A percentile compares a stretch with the other conserved stretches of the same genome.
Conservation (phyloP, 257 asterid species). For the Craterostigma plantagineum region DNA sequence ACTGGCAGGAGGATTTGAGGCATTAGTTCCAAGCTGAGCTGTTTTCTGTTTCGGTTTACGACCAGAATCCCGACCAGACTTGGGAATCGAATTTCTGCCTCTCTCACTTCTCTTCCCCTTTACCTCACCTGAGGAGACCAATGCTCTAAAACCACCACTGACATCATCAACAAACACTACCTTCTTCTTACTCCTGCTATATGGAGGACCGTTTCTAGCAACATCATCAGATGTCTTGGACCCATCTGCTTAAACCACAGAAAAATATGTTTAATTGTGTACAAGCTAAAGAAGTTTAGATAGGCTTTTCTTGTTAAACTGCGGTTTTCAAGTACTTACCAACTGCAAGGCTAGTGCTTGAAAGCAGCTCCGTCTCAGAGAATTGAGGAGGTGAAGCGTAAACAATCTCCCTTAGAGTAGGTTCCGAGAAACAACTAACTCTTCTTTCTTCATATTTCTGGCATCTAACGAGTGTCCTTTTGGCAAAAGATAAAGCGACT, state of each 20-base stretch:
- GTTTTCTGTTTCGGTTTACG: conserved; percentile 85
- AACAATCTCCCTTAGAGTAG: conserved; percentile 47
- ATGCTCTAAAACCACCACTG: conserved; percentile 32
- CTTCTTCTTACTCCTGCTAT: conserved; percentile 71
- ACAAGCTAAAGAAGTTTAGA: no score
- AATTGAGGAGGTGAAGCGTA: conserved; percentile 57
- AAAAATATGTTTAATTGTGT: neutral
- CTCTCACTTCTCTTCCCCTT: conserved; percentile 84
- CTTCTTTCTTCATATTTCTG: conserved; percentile 58
- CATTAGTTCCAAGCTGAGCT: conserved; percentile 69
- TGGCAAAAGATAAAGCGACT: conserved; percentile 62
- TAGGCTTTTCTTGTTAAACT: neutral
- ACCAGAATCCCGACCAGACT: conserved; percentile 46
- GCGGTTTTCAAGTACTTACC: conserved; percentile 14
- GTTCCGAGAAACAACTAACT: conserved; percentile 67
- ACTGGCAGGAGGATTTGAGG: no score
- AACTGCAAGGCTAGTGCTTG: conserved; percentile 21
- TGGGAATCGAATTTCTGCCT: conserved; percentile 19
- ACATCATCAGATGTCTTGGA: neutral
- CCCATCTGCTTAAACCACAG: neutral
- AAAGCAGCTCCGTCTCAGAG: conserved; percentile 30
- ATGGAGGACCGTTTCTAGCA: conserved; percentile 35
- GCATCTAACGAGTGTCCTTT: conserved; percentile 65
- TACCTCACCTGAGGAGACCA: conserved; percentile 45
- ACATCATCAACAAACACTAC: conserved; percentile 73